Evolutionary conservation across 2,329 filamentous ascomycete genomes (phyloP).

Genomic region (Penicillium corylophilum): DNA sequence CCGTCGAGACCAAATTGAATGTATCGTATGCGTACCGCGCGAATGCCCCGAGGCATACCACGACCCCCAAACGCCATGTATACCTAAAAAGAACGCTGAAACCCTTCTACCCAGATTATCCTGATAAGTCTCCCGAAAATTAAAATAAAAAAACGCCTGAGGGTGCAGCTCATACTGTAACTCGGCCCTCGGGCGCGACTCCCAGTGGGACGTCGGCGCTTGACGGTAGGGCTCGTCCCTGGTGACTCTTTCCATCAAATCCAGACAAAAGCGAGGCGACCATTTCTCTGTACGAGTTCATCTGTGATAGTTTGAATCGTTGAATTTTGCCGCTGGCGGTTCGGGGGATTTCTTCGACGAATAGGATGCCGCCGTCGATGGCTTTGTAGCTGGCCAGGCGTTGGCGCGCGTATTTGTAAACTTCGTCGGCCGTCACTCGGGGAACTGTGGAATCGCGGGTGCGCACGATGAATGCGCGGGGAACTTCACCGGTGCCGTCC

Average conservation of each 20-base stretch:
- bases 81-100: neutral
- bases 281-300: constrained; percentile 41
- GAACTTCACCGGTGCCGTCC: constrained; percentile 38
- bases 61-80: neutral
- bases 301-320: constrained; percentile 40
- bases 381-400: constrained; percentile 51
- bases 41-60: neutral
- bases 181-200: constrained; percentile 21
- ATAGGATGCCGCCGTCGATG: constrained; percentile 48
- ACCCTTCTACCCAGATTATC: neutral
- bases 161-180: constrained; percentile 12
- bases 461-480: constrained; percentile 49
- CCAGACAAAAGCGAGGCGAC: constrained; percentile 31
- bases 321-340: constrained; percentile 53
- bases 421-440: constrained; percentile 39
- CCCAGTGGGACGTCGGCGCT: constrained; percentile 16
- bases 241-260: constrained; percentile 2
- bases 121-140: neutral
- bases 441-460: constrained; percentile 18
- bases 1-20: neutral
- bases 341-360: constrained; percentile 51
- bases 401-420: constrained; percentile 43
- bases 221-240: constrained; percentile 5
- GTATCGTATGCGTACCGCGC: neutral
- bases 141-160: neutral